Evolutionary conservation across 148 eudicot species (phyloP).

Genomic region (Beta vulgaris): DNA sequence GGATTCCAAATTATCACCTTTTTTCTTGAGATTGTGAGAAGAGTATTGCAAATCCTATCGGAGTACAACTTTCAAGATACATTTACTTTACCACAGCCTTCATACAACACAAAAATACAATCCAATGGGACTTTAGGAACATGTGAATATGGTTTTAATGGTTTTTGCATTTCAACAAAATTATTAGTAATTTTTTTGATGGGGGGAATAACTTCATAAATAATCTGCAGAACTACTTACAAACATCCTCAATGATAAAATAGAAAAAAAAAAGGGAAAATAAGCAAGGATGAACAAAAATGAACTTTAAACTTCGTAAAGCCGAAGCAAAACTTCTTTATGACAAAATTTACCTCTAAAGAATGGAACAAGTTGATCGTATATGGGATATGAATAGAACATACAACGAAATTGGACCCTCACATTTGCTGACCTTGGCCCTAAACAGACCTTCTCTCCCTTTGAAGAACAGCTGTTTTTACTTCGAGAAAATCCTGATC

Average conservation of each 20-base stretch:
- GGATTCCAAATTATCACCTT: no score
- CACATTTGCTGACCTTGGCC: background rate
- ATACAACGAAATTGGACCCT: background rate
- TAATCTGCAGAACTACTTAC: background rate
- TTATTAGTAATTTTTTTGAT: background rate
- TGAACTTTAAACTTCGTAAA: background rate
- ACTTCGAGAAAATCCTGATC: background rate
- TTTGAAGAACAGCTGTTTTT: slow-evolving; percentile 6
- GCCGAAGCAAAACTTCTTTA: slow-evolving; percentile 14
- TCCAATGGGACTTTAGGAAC: background rate
- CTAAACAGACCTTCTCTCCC: background rate
- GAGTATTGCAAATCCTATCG: no score
- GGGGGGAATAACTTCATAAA: background rate
- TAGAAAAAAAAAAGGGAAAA: no score
- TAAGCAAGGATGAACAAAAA: slow-evolving; percentile 5
- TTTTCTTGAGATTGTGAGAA: no score
- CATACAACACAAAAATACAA: background rate
- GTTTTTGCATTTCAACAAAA: background rate
- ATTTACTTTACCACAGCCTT: background rate
- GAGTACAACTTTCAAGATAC: no score
- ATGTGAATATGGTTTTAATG: background rate
- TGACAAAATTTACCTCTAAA: slow-evolving; percentile 22
- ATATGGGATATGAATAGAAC: slow-evolving; percentile 12
- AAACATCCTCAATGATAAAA: background rate
- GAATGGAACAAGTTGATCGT: slow-evolving; percentile 7